phyloP scores from a whole-genome alignment of 305 asterid species.

The Fraxinus xanthoxyloides region DNA sequence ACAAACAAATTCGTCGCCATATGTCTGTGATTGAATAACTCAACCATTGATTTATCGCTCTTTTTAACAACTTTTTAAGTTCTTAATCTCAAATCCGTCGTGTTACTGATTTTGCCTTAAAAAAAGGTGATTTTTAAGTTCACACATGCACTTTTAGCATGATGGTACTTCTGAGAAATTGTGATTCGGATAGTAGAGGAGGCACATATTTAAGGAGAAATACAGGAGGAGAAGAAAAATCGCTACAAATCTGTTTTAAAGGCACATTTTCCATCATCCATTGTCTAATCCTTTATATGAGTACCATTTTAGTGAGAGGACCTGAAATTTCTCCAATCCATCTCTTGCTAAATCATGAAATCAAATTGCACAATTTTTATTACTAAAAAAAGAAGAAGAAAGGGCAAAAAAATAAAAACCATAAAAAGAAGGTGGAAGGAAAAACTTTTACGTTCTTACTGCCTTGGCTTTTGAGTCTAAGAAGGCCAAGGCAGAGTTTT shows the following conservation, averaged over 20 bases:
- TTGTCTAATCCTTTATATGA: conserved; percentile 28
- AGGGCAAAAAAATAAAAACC: not conserved
- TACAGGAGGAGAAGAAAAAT: conserved; percentile 19
- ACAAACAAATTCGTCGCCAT: not conserved
- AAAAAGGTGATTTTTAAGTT: not conserved
- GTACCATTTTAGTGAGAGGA: conserved; percentile 14
- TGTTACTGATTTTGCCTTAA: not conserved
- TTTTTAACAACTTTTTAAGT: not conserved
- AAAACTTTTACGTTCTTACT: conserved; percentile 19
- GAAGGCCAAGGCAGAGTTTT: conserved; percentile 68
- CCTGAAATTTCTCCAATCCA: conserved; percentile 71
- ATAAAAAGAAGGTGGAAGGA: conserved; percentile 1
- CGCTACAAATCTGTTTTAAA: conserved; percentile 7
- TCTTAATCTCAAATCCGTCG: not conserved
- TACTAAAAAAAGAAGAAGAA: not conserved
- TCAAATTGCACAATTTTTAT: not conserved
- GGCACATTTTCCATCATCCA: conserved; percentile 21
- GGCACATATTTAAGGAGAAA: conserved; percentile 6
- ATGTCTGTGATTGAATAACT: not conserved
- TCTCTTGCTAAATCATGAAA: conserved; percentile 24
- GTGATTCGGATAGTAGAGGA: not conserved
- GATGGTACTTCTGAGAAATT: not conserved
- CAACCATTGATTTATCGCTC: not conserved
- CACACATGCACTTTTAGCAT: not conserved
- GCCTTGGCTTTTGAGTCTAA: conserved; percentile 63